Evolutionary conservation across 305 asterid genomes (phyloP), one percentile per base, ranked within the genome.

Genomic region (Fraxinus nigra): DNA sequence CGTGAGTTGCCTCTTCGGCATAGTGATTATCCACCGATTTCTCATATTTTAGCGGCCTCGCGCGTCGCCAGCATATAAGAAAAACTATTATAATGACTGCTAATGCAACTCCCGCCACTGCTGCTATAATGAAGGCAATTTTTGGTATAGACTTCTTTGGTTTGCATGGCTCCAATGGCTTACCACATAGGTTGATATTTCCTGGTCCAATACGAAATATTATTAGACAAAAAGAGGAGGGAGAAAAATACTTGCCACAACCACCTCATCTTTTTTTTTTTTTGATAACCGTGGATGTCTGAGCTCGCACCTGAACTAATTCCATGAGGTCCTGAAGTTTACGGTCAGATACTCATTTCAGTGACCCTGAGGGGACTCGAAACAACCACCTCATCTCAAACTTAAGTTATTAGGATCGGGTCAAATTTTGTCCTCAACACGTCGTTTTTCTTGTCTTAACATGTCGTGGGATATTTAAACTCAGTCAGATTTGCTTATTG

Each of bases 121-220:
- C 33, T 14, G 84, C 78, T 13, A 85, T 43, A 22, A 85, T 79
- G 35, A 84, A 85, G 78, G 85, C 83, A n/a, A 78, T n/a, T 87
- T 75, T 84, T 14, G 87, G 65, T 65, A 73, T 40, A 4, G 81
- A 0, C 26, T 84, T 87, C 82, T 75, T 85, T 16, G 81, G 75
- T 56, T 83, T 86, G 92, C 95, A 90, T 78, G 91, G 81, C 70
- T 82, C 3, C 81, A 88, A 74, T 20, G 93, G 93, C 83, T 74
- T 80, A 13, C 93, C 95, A 75, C 95, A 92, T 4, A 92, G 78
- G 20, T 63, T 77, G 63, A n/a, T 1, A 73, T 90, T 88, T 56
- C 67, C 67, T 56, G 10, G 67, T 56, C 67, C 67, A 20, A 56
- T 56, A 18, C 67, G 24, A 56, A 56, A 56, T 7, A 56, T 18